A percentile compares a stretch with the other conserved stretches of the same genome.
phyloP scores from a whole-genome alignment of 192 early-diverging fungal genomes.

The Backusella luteola region DNA sequence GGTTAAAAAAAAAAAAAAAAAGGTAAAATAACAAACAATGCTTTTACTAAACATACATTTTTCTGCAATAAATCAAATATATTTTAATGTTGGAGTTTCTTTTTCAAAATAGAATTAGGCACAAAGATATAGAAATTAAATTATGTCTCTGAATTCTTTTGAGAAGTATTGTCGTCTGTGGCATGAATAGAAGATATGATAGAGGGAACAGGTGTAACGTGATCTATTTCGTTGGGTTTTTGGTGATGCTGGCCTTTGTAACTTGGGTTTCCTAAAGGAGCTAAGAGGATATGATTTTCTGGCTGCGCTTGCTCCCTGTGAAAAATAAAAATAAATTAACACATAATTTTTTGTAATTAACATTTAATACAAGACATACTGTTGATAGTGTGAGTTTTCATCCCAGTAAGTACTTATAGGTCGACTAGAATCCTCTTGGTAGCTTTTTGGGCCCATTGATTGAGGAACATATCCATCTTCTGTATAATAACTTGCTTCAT shows the following conservation, averaged over 20 bases:
- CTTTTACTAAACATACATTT: neutral
- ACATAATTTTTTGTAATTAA: neutral
- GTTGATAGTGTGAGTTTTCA: neutral
- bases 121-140: neutral
- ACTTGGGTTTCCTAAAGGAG: conserved; percentile 1
- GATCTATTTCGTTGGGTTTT: neutral
- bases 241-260: conserved; percentile 1
- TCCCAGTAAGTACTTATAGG: neutral
- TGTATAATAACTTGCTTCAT: neutral
- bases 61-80: conserved; percentile 4
- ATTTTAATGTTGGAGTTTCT: neutral
- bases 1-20: neutral
- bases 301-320: conserved; percentile 1
- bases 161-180: neutral
- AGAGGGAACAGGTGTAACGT: neutral
- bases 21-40: neutral
- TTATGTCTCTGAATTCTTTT: neutral
- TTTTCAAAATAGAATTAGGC: neutral
- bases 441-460: neutral
- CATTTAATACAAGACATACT: neutral
- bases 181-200: neutral
- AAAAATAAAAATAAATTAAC: neutral
- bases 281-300: conserved; percentile 2
- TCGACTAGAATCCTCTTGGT: neutral
- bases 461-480: neutral